Conservation (phyloP, 176 grass and related monocot species). For the Thinopyrum elongatum region DNA sequence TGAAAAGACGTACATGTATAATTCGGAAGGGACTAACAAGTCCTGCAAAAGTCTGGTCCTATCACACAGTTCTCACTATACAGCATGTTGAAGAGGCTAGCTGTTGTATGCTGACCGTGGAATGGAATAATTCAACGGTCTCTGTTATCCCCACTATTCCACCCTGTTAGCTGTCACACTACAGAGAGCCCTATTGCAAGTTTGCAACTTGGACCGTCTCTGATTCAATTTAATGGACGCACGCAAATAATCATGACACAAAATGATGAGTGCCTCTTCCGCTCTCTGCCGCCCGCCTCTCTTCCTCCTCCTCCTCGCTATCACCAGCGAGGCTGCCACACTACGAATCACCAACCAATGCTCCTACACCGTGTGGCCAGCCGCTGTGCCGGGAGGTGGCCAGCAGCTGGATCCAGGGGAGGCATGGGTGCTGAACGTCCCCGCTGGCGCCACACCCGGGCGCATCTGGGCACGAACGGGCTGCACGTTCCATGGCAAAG, state of each 20-base stretch:
- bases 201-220: background rate
- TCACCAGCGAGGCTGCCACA: background rate
- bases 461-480: conserved; percentile 27
- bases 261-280: background rate
- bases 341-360: conserved; percentile 37
- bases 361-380: conserved; percentile 45
- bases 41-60: too few species aligned
- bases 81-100: too few species aligned
- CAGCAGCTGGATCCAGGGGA: background rate
- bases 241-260: background rate
- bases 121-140: background rate
- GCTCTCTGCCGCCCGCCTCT: background rate
- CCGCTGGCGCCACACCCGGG: rapidly evolving
- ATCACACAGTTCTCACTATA: too few species aligned
- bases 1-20: too few species aligned
- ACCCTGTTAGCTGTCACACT: background rate
- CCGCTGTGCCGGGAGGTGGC: conserved; percentile 6
- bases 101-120: background rate
- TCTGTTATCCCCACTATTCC: background rate
- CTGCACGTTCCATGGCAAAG: background rate
- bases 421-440: background rate
- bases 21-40: too few species aligned
- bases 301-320: background rate
- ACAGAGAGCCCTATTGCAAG: background rate
- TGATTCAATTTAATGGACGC: background rate